These are phyloP conservation scores for Mortierella antarctica DNA, from an alignment of 192 early-diverging fungal species.

Conservation along the genomic window DNA sequence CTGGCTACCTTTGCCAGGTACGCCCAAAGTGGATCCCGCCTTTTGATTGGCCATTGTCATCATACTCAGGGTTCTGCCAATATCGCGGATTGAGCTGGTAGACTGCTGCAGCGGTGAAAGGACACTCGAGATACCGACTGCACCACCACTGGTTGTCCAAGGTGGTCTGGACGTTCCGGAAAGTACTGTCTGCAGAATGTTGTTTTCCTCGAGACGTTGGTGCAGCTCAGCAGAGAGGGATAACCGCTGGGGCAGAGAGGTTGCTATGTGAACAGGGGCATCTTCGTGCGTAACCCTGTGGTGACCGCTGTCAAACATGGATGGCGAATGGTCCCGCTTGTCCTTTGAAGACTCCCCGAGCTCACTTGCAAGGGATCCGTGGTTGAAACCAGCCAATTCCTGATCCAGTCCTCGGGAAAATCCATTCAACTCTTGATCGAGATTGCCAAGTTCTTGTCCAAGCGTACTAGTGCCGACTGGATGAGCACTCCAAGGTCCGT, in stretches of 20 bases:
- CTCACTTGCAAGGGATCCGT: slow-evolving; percentile 7
- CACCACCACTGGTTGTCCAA: slow-evolving; percentile 8
- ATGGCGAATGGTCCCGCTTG: not conserved
- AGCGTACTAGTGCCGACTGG: slow-evolving; percentile 2
- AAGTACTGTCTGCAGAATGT: slow-evolving; percentile 39
- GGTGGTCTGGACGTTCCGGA: slow-evolving; percentile 4
- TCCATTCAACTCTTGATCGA: slow-evolving; percentile 5
- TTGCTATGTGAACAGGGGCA: not conserved
- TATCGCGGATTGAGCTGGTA: slow-evolving; percentile 18
- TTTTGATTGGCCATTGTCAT: slow-evolving; percentile 32
- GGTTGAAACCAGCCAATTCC: slow-evolving; percentile 13
- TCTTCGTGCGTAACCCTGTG: not conserved
- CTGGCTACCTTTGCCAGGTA: not conserved
- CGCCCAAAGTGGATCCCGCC: not conserved
- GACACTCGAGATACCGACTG: not conserved
- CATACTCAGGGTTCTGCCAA: slow-evolving; percentile 32
- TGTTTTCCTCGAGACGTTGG: slow-evolving; percentile 39
- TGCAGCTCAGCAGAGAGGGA: slow-evolving; percentile 48
- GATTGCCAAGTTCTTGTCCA: slow-evolving; percentile 15
- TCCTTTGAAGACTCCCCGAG: not conserved
- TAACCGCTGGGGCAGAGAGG: slow-evolving; percentile 15
- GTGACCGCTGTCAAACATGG: not conserved
- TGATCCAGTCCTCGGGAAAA: not conserved
- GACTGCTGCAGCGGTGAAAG: slow-evolving; percentile 6
- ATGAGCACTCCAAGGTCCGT: not conserved